Percentiles rank a stretch among this genome's conserved stretches.
phyloP scores from a whole-genome alignment of 306 rosid genomes.

The Acacia confusa region DNA sequence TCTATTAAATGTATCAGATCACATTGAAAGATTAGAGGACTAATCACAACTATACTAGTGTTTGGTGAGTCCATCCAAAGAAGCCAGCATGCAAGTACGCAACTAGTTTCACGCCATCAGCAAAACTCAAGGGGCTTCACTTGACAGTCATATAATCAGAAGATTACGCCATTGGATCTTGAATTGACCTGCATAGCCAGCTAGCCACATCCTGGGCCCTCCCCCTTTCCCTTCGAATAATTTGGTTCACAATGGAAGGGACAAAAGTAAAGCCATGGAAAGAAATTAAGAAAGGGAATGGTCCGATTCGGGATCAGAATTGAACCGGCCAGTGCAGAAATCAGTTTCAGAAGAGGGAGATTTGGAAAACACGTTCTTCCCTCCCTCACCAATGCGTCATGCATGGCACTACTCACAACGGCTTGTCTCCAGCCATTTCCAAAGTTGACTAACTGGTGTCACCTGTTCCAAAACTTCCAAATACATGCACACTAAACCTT shows the following conservation, averaged over 20 bases:
- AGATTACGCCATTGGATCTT: no score
- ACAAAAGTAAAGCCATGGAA: no score
- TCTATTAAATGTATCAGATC: no score
- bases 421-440: not conserved
- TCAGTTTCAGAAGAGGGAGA: not conserved
- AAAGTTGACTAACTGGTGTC: not conserved
- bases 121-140: no score
- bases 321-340: not conserved
- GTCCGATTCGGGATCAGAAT: not conserved
- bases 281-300: not conserved
- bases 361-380: not conserved
- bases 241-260: not conserved
- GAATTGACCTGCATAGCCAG: not conserved
- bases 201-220: not conserved
- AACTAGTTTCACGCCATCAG: no score
- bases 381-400: not conserved
- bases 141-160: no score
- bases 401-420: not conserved
- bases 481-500: not conserved
- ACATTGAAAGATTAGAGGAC: not conserved
- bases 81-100: no score
- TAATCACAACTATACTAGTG: not conserved
- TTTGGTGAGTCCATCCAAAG: not conserved
- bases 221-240: not conserved
- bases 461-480: not conserved